phyloP scores from a whole-genome alignment of 1,284 basidiomycete genomes.

The Malassezia equina region DNA sequence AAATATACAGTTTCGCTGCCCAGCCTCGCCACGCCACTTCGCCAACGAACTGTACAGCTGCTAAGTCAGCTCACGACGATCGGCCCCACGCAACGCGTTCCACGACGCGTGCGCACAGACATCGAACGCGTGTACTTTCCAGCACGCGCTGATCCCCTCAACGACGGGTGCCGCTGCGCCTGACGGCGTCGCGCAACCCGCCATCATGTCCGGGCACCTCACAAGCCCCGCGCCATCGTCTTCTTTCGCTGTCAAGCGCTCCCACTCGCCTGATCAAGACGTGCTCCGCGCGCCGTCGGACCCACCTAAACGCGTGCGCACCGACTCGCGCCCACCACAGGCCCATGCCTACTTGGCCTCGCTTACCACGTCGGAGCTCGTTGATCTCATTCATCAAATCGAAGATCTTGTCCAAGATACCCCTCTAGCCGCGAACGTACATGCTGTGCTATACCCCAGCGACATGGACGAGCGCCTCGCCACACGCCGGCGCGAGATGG shows the following conservation, averaged over 20 bases:
- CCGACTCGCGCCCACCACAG: background rate
- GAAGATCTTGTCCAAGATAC: constrained; percentile 12
- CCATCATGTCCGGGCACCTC: background rate
- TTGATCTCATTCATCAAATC: constrained; percentile 6
- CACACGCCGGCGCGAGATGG: background rate
- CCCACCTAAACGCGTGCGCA: constrained; percentile 8
- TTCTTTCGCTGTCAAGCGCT: constrained; percentile 11
- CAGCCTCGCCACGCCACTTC: background rate
- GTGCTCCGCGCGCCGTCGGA: constrained; percentile 3
- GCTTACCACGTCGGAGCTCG: background rate
- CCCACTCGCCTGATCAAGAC: constrained; percentile 13
- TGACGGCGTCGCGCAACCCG: background rate
- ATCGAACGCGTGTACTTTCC: constrained; percentile 3
- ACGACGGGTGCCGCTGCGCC: constrained; percentile 2
- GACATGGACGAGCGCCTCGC: constrained; percentile 2
- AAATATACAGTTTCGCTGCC: constrained; percentile 17
- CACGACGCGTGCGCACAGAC: constrained; percentile 16
- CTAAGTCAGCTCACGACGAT: constrained; percentile 6
- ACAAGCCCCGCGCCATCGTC: background rate
- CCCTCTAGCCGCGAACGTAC: constrained; percentile 2
- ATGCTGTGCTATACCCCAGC: constrained; percentile 11
- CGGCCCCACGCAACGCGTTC: constrained; percentile 1
- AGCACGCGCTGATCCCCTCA: background rate
- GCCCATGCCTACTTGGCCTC: constrained; percentile 12
- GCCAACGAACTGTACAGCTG: constrained; percentile 19